A percentile compares a stretch with the other conserved stretches of the same genome.
Evolutionary conservation across 2,329 filamentous ascomycete species (phyloP).

Genomic region (Fusarium pseudonygamai): DNA sequence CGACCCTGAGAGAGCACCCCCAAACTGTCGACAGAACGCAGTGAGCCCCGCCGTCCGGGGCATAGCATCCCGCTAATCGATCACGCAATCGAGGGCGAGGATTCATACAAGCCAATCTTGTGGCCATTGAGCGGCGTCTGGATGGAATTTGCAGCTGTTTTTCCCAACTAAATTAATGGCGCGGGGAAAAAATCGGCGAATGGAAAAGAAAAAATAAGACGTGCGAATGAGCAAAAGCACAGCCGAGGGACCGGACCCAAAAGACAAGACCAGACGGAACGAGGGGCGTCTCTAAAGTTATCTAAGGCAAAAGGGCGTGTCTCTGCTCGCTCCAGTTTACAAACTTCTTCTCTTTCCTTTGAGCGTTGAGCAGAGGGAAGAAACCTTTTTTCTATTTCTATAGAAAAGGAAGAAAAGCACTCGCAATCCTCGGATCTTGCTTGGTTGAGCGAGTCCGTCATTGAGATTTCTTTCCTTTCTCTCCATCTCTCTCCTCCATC

Average conservation of each 20-base stretch:
- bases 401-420: conserved; percentile 37
- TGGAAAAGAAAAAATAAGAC: conserved; percentile 33
- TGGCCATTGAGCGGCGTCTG: conserved; percentile 30
- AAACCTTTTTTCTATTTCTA: conserved; percentile 40
- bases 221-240: conserved; percentile 34
- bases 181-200: conserved; percentile 44
- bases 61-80: conserved; percentile 46
- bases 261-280: conserved; percentile 10
- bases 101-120: conserved; percentile 42
- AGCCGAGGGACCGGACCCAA: conserved; percentile 32
- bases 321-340: conserved; percentile 33
- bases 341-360: conserved; percentile 30
- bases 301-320: conserved; percentile 27
- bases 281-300: conserved; percentile 26
- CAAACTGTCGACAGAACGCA: conserved; percentile 21
- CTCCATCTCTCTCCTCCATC: conserved; percentile 12
- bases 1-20: conserved; percentile 35
- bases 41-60: conserved; percentile 43
- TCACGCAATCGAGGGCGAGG: conserved; percentile 45
- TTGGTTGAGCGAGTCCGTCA: conserved; percentile 35
- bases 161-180: conserved; percentile 25
- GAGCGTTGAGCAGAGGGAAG: conserved; percentile 42
- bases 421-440: conserved; percentile 37
- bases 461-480: conserved; percentile 34
- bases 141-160: conserved; percentile 30